Base-by-base conservation (phyloP, 371 early-diverging fungal genomes). In the Syncephalastrum monosporum region DNA sequence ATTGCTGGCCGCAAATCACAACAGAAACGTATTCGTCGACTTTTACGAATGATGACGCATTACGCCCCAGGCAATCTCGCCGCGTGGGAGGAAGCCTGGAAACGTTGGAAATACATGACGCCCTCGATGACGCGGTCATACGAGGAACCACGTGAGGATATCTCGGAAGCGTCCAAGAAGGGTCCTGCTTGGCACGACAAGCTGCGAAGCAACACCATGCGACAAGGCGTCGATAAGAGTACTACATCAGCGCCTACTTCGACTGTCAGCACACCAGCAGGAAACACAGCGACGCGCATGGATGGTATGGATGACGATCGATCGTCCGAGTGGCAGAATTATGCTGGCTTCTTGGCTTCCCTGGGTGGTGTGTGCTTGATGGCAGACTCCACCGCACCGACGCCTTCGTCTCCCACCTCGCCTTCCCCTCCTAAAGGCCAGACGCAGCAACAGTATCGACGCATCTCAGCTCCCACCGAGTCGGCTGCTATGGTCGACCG, bases 81-180 rank as follows among this genome's bases (percentile, higher is more conserved):
- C 6, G 93, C 91, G 0, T 93, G 93, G 91, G 92, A 92, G 62
- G 93, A 94, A 63, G 85, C 87, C 0, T 92, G 88, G 60, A 81
- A 83, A 49, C 79, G 91, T 29, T 94, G 95, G 93, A 84, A 82
- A 63, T 74, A 72, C 21, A 74, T 86, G 54, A 86, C 78, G 8
- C 75, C 74, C 10, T 60, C 76, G n/a, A 79, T 86, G 63, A 71
- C 80, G 3, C 67, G 70, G 12, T 66, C 77, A 1, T 52, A 71
- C 3, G 86, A 85, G 24, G 81, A 81, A 15, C 49, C 41, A 3
- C 56, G 41, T 33, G 74, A 74, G 15, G 81, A 79, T 7, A 17
- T 48, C 3, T 42, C 48, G 42, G 79, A 72, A 17, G 60, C 44
- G 21, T 57, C 48, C 46, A 71, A 65, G 38, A 58, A 61, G 53